Conservation (phyloP, 2,329 filamentous ascomycete species). For the Xylaria polymorpha region DNA sequence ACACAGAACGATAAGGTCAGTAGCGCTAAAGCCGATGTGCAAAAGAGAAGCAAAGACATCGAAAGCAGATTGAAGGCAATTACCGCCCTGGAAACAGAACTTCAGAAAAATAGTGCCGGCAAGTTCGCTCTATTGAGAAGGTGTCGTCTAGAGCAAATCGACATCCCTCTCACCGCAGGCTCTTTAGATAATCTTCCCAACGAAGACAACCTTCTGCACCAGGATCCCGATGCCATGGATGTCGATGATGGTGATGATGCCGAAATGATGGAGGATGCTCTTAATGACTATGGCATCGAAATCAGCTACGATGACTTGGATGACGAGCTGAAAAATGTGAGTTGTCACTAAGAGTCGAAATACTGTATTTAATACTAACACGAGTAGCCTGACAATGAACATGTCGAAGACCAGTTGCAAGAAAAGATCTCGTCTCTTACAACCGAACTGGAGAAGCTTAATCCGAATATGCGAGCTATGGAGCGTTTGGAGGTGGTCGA, state of each 20-base stretch:
- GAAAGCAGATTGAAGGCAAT: constrained; percentile 80
- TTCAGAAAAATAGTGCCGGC: constrained; percentile 84
- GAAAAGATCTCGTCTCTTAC: constrained; percentile 81
- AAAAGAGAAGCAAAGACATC: constrained; percentile 86
- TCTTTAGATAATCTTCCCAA: constrained; percentile 90
- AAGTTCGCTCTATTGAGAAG: constrained; percentile 87
- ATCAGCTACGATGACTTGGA: constrained; percentile 86
- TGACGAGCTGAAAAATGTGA: constrained; percentile 82
- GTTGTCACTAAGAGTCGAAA: constrained; percentile 50
- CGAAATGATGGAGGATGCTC: constrained; percentile 69
- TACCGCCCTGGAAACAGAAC: constrained; percentile 80
- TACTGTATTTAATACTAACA: constrained; percentile 47
- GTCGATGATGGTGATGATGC: constrained; percentile 79
- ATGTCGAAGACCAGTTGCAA: constrained; percentile 78
- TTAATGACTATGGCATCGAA: constrained; percentile 92
- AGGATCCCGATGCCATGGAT: constrained; percentile 91
- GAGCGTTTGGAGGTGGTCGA: constrained; percentile 90
- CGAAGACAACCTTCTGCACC: constrained; percentile 80
- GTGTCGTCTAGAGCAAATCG: constrained; percentile 93
- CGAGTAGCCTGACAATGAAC: constrained; percentile 72
- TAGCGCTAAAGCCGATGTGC: constrained; percentile 82
- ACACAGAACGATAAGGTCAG: constrained; percentile 79
- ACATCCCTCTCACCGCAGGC: constrained; percentile 79
- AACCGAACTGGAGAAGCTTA: constrained; percentile 88
- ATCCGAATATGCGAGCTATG: constrained; percentile 95